phyloP scores from a whole-genome alignment of 1,139 yeast species.

The Petasospora rhodanensis region DNA sequence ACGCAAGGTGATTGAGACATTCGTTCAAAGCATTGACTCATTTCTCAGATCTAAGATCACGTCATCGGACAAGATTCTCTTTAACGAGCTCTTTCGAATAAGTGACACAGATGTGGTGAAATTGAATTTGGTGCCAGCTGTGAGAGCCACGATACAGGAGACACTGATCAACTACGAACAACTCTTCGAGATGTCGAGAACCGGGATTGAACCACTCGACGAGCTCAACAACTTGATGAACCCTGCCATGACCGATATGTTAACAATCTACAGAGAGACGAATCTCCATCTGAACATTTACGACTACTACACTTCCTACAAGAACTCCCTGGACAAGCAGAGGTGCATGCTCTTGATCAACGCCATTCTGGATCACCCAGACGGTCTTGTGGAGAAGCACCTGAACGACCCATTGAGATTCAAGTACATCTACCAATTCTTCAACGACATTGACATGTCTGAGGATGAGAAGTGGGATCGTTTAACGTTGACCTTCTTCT shows the following conservation, averaged over 20 bases:
- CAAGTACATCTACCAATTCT: slow-evolving; percentile 23
- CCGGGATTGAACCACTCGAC: slow-evolving; percentile 10
- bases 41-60: slow-evolving; percentile 16
- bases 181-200: slow-evolving; percentile 20
- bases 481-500: slow-evolving; percentile 48
- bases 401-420: slow-evolving; percentile 19
- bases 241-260: slow-evolving; percentile 56
- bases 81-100: slow-evolving; percentile 22
- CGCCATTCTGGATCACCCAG: slow-evolving; percentile 22
- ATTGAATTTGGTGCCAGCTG: slow-evolving; percentile 21
- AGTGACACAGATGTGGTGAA: slow-evolving; percentile 17
- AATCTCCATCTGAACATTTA: slow-evolving; percentile 67
- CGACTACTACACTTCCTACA: slow-evolving; percentile 75
- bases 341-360: slow-evolving; percentile 35
- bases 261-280: slow-evolving; percentile 75
- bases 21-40: slow-evolving; percentile 16
- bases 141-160: slow-evolving; percentile 20
- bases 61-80: slow-evolving; percentile 15
- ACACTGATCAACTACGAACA: slow-evolving; percentile 22
- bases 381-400: slow-evolving; percentile 19
- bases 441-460: slow-evolving; percentile 20
- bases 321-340: slow-evolving; percentile 43
- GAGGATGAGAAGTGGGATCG: slow-evolving; percentile 45
- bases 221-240: slow-evolving; percentile 30
- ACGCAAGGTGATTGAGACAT: slow-evolving; percentile 17